Base-by-base conservation (phyloP, 1,284 basidiomycete species). In the Malassezia slooffiae region DNA sequence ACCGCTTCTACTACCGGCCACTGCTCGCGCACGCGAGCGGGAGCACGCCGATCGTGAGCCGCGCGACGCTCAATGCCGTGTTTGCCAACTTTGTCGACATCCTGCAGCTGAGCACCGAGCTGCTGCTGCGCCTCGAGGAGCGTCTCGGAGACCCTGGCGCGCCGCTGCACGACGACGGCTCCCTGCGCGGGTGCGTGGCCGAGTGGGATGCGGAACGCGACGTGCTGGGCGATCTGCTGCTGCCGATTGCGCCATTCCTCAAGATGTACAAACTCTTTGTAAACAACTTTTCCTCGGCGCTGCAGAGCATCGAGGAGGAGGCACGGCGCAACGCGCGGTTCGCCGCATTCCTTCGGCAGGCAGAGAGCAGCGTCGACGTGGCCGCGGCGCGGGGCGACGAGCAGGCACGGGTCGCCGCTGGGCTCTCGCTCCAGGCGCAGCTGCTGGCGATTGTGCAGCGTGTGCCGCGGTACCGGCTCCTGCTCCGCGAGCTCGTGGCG, bases 51-150 rank as follows among this genome's bases (percentile, higher is more conserved):
- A 72, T 88, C 15, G 74, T 90, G 37, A 75, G 79, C 43, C 79
- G 82, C 46, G 71, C 77, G 11, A 77, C 80, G 36, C 75, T 90
- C 50, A 80, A 78, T 3, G 76, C 80, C 13, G 75, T 89, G 36
- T 91, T 91, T 69, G 81, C 81, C 53, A 89, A 89, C 68, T 88
- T 90, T 61, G 80, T 83, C 62, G 86, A 90, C 71, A 88, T 91
- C 34, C 83, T 84, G 78, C 85, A 86, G 57, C 75, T 90, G 41
- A 85, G 87, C 70, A 80, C 77, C 38, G 79, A 83, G n/a, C 80
- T 87, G 61, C 78, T 80, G 50, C 72, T 75, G 12, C 76, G 79
- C 3, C 74, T 86, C 21, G 64, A 67, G 34, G 61, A 60, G 36
- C 53, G 66, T 7, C 30, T 68, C 6, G 50, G 52, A 9, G 3